Percentiles rank a stretch among this genome's conserved stretches.
Evolutionary conservation across 2,329 filamentous ascomycete species (phyloP).

Genomic region (Phialophora chinensis): DNA sequence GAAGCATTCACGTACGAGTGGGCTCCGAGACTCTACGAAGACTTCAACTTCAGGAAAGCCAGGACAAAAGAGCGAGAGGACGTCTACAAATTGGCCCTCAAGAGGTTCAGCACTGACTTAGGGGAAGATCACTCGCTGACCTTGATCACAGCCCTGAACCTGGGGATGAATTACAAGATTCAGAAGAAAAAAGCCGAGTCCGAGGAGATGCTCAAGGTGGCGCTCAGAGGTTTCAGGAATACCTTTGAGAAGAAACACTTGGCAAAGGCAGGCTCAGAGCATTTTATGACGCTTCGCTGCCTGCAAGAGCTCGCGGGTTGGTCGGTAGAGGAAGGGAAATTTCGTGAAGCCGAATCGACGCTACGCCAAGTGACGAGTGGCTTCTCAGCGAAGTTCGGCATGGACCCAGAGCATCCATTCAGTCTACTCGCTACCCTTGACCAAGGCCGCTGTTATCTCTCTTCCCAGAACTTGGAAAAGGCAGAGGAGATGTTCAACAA

Average conservation of each 20-base stretch:
- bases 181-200: constrained; percentile 1
- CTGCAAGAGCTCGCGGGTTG: neutral
- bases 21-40: constrained; percentile 1
- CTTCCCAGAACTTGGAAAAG: neutral
- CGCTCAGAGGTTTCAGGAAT: constrained; percentile 1
- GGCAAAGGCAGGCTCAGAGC: constrained; percentile 1
- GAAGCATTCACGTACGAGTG: constrained; percentile 7
- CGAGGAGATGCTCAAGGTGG: neutral
- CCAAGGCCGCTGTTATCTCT: neutral
- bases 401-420: neutral
- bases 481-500: constrained; percentile 2
- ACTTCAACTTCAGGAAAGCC: neutral
- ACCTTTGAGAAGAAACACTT: constrained; percentile 4
- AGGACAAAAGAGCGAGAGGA: constrained; percentile 2
- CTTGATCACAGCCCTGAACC: constrained; percentile 2
- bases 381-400: neutral
- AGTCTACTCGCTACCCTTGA: neutral
- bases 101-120: constrained; percentile 1
- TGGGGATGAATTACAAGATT: constrained; percentile 6
- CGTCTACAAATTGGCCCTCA: neutral
- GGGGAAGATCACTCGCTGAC: neutral
- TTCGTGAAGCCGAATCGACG: neutral
- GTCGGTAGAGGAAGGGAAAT: neutral
- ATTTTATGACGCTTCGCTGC: neutral
- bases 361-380: neutral